These are phyloP conservation scores for Peronospora belbahrii DNA, from an alignment of 352 stramenopile species.

Conservation along the genomic window DNA sequence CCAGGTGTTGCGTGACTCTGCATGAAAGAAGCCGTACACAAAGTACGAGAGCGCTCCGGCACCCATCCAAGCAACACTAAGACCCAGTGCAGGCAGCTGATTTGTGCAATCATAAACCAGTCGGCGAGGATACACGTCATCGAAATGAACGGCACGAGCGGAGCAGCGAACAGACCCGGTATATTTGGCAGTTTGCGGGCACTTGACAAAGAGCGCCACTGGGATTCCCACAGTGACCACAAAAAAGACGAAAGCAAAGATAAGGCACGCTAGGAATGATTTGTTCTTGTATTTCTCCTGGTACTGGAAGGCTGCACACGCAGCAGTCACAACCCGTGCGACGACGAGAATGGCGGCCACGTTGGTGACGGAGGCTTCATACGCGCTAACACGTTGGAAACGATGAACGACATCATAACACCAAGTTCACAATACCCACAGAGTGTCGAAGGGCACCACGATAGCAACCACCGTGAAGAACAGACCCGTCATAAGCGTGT, in stretches of 20 bases:
- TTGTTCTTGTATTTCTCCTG: slow-evolving; percentile 45
- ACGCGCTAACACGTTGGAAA: slow-evolving; percentile 66
- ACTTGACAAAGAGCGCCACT: slow-evolving; percentile 39
- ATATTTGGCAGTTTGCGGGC: slow-evolving; percentile 28
- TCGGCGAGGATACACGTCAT: slow-evolving; percentile 47
- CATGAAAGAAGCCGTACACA: slow-evolving; percentile 42
- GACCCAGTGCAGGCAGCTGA: slow-evolving; percentile 29
- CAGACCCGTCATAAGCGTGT: slow-evolving; percentile 55
- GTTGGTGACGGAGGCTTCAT: slow-evolving; percentile 41
- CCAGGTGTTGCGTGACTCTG: slow-evolving; percentile 36
- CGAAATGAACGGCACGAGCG: slow-evolving; percentile 54
- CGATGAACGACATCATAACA: slow-evolving; percentile 80
- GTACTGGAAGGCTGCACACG: slow-evolving; percentile 45
- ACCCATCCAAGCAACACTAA: slow-evolving; percentile 41
- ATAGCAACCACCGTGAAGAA: slow-evolving; percentile 68
- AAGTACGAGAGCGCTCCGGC: slow-evolving; percentile 51
- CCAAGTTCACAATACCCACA: slow-evolving; percentile 84
- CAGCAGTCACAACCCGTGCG: slow-evolving; percentile 28
- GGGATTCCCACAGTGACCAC: slow-evolving; percentile 27
- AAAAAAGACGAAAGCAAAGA: slow-evolving; percentile 43
- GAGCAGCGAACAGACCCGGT: slow-evolving; percentile 32
- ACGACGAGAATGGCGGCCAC: slow-evolving; percentile 28
- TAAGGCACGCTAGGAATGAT: slow-evolving; percentile 25
- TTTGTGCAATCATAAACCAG: slow-evolving; percentile 62
- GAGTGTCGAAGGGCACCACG: slow-evolving; percentile 62